These are phyloP conservation scores for Aspergillus cejpii DNA, from an alignment of 2,329 filamentous ascomycete species.

Conservation along the genomic window DNA sequence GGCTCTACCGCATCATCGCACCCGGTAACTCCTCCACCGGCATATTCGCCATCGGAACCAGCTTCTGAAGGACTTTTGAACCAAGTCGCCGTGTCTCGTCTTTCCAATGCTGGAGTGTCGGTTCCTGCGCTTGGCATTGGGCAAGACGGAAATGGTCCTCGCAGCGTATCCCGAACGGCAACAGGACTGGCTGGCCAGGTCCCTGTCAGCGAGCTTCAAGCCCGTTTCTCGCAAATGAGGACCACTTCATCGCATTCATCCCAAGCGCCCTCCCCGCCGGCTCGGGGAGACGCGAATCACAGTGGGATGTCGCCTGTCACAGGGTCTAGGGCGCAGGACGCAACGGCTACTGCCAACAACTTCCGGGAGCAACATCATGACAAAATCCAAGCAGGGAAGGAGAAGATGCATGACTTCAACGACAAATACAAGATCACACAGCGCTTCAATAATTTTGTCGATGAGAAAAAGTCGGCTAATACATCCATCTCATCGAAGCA, in stretches of 20 bases:
- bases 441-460: slow-evolving; percentile 44
- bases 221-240: slow-evolving; percentile 55
- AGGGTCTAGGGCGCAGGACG: slow-evolving; percentile 51
- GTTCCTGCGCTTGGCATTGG: slow-evolving; percentile 74
- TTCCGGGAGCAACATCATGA: slow-evolving; percentile 65
- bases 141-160: slow-evolving; percentile 25
- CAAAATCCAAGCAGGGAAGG: slow-evolving; percentile 57
- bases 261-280: slow-evolving; percentile 27
- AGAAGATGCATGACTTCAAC: slow-evolving; percentile 46
- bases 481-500: slow-evolving; percentile 8
- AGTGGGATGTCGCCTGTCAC: slow-evolving; percentile 58
- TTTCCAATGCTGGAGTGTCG: slow-evolving; percentile 68
- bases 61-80: slow-evolving; percentile 43
- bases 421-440: slow-evolving; percentile 39
- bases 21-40: slow-evolving; percentile 39
- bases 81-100: slow-evolving; percentile 56
- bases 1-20: slow-evolving; percentile 46
- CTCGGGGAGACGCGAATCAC: slow-evolving; percentile 44
- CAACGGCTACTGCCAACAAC: slow-evolving; percentile 57
- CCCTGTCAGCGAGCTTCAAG: slow-evolving; percentile 61
- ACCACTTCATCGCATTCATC: slow-evolving; percentile 31
- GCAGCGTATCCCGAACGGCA: slow-evolving; percentile 18
- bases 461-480: slow-evolving; percentile 33
- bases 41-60: slow-evolving; percentile 38
- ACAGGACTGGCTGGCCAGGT: slow-evolving; percentile 21